Conservation (phyloP, 75 land plant species). For the Sequoiadendron giganteum region DNA sequence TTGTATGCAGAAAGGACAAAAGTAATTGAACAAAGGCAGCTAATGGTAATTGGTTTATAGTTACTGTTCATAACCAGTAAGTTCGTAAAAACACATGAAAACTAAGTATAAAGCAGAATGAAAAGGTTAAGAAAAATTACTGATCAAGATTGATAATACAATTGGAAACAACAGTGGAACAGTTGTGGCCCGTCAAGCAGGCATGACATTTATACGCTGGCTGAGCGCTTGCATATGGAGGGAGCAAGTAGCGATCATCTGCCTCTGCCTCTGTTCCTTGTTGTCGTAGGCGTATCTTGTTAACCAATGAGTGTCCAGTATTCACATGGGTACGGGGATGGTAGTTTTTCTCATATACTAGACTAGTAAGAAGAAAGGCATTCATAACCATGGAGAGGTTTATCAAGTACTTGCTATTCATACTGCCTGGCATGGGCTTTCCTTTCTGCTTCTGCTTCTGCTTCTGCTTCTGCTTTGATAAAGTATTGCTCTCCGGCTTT, state of each 20-base stretch:
- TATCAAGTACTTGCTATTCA: constrained; percentile 3
- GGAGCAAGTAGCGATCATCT: background rate
- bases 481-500: background rate
- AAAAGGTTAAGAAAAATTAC: constrained; percentile 18
- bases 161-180: constrained; percentile 16
- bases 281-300: background rate
- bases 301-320: background rate
- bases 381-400: too few relatives aligned
- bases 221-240: background rate
- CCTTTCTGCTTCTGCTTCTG: background rate
- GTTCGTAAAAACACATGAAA: background rate
- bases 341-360: too few relatives aligned
- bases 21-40: background rate
- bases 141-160: constrained; percentile 36
- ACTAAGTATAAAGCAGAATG: background rate
- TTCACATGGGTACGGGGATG: background rate
- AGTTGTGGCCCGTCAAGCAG: constrained; percentile 33
- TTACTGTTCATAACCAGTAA: background rate
- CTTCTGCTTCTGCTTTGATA: background rate
- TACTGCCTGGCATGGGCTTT: constrained; percentile 1
- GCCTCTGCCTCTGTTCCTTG: background rate
- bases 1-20: background rate
- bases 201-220: constrained; percentile 24
- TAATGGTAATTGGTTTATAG: background rate
- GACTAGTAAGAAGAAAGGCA: too few relatives aligned